These are phyloP conservation scores for Haplosporangium sp. DNA, from an alignment of 371 early-diverging fungal species.

Conservation along the genomic window DNA sequence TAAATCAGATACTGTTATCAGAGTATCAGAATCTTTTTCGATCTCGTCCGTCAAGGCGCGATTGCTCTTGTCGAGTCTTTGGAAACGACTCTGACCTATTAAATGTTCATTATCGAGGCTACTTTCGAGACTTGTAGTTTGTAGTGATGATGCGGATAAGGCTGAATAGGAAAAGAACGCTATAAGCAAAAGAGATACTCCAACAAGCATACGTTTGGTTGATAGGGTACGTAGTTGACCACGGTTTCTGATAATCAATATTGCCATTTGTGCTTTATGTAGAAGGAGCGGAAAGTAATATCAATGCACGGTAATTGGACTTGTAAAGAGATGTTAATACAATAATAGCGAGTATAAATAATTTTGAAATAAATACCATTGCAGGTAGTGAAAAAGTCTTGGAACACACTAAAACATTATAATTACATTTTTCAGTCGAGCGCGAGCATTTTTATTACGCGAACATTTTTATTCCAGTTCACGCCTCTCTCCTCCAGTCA, in stretches of 20 bases:
- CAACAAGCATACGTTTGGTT: slow-evolving; percentile 17
- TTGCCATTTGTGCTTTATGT: slow-evolving; percentile 9
- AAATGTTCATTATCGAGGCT: neutral
- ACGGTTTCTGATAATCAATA: slow-evolving; percentile 9
- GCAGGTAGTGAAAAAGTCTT: neutral
- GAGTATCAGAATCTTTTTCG: neutral
- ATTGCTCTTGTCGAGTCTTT: neutral
- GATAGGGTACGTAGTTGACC: slow-evolving; percentile 6
- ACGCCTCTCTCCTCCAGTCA: neutral
- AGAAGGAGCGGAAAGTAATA: neutral
- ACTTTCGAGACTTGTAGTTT: neutral
- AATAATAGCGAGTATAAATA: no score
- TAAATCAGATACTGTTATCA: neutral
- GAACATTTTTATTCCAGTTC: neutral
- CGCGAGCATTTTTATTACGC: no score
- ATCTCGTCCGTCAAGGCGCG: neutral
- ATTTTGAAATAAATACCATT: no score
- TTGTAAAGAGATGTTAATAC: no score
- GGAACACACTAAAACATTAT: neutral
- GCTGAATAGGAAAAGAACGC: slow-evolving; percentile 25
- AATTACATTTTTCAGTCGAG: no score
- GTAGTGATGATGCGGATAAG: slow-evolving; percentile 6
- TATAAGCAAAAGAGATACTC: slow-evolving; percentile 27
- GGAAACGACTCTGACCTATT: neutral
- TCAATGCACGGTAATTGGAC: no score